A percentile compares a stretch with the other conserved stretches of the same genome.
phyloP scores from a whole-genome alignment of 805 yeast genomes.

The Starmerella floricola region DNA sequence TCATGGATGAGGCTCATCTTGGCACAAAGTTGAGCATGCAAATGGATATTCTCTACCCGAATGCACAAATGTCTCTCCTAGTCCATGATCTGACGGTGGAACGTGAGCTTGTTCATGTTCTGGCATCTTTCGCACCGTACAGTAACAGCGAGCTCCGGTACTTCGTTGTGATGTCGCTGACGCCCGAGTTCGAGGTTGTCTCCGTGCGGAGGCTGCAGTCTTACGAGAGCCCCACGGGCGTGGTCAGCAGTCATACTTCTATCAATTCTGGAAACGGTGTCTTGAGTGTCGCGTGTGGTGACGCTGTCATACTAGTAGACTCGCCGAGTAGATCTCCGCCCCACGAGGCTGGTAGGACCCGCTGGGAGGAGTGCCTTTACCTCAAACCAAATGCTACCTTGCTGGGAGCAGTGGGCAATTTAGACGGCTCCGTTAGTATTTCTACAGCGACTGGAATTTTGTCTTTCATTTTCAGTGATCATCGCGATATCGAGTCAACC shows the following conservation, averaged over 20 bases:
- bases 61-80: constrained; percentile 38
- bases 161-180: constrained; percentile 42
- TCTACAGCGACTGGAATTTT: constrained; percentile 27
- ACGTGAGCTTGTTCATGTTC: constrained; percentile 36
- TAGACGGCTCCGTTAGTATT: constrained; percentile 50
- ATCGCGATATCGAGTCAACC: constrained; percentile 1
- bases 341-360: constrained; percentile 1
- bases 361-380: constrained; percentile 73
- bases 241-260: constrained; percentile 33
- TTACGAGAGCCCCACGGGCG: constrained; percentile 25
- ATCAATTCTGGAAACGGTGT: constrained; percentile 45
- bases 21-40: constrained; percentile 32
- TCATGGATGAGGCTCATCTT: constrained; percentile 31
- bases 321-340: constrained; percentile 32
- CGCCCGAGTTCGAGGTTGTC: constrained; percentile 36
- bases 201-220: constrained; percentile 58
- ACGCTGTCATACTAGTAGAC: constrained; percentile 57
- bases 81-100: constrained; percentile 52
- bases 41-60: constrained; percentile 40
- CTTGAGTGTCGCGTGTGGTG: constrained; percentile 47
- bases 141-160: constrained; percentile 36
- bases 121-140: constrained; percentile 36
- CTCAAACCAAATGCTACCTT: constrained; percentile 43
- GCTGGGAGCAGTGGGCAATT: constrained; percentile 38
- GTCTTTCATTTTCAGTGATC: constrained; percentile 30